Base-by-base conservation (phyloP, 306 rosid species). In the Inga oerstediana region DNA sequence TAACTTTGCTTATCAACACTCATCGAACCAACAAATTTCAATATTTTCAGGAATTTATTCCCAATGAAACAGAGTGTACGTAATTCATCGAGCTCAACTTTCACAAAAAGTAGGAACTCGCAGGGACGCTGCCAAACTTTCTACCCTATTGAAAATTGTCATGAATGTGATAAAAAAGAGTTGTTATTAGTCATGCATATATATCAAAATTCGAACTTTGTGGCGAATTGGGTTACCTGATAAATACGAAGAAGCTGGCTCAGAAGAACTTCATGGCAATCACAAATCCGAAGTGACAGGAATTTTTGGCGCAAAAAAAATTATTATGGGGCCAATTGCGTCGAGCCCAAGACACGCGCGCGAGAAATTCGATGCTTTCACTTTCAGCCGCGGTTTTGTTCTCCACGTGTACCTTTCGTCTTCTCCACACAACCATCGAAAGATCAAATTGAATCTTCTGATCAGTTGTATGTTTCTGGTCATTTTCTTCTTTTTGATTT, bases 211-310 rank as follows among this genome's bases (percentile, higher is more conserved):
- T 24, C 7, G 30, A 74, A 27, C 66, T 51, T 41, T 37, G 44
- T 22, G 22, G 75, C 19, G 78, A 22, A 76, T 72, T 65, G 69
- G 74, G 79, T 58, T 80, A 85, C 85, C 89, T 80, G 81, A 83
- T 19, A 79, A 65, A 48, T 83, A 44, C 24, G 68, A 37, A 35
- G 81, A n/a, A 73, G 77, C 59, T 41, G 41, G 69, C 75, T 74
- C 56, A 35, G 68, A 79, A 52, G 68, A 81, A 13, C 52, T 61
- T 52, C 58, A 13, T 1, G 13, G 75, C 44, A 73, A 48, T 73
- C 62, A n/a, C 2, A 4, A 9, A 73, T 30, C 75, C 34, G 35
- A 0, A 4, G 41, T 19, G 58, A 15, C 14, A 30, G 15, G 6
- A 17, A 3, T 3, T 45, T 22, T 45, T 5, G n/a, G 37, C n/a